These are phyloP conservation scores for Pseudogymnoascus sp. DNA, from an alignment of 2,329 filamentous ascomycete genomes.

Conservation along the genomic window DNA sequence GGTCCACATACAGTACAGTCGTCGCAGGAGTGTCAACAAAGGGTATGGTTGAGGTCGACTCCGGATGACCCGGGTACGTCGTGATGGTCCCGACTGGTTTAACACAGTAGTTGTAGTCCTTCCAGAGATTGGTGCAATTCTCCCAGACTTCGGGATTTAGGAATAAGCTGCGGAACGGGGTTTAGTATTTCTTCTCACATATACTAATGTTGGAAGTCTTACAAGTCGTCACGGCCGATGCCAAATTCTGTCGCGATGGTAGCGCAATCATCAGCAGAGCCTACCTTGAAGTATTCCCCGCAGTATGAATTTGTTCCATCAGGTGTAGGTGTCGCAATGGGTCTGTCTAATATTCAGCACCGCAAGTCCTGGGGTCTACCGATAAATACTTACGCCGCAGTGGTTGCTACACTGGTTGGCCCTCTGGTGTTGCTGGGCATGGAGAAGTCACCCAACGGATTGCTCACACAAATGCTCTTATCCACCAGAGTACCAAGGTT, in stretches of 20 bases:
- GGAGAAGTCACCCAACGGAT: neutral
- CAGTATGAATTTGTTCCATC: constrained; percentile 11
- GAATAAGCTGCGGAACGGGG: neutral
- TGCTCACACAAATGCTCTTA: neutral
- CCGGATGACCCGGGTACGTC: neutral
- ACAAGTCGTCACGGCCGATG: neutral
- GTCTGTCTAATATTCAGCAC: neutral
- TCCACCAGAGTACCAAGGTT: neutral
- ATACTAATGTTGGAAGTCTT: neutral
- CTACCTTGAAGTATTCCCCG: neutral
- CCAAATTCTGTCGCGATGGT: neutral
- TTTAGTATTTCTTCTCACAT: neutral
- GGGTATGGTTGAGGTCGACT: neutral
- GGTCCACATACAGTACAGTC: neutral
- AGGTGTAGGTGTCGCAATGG: constrained; percentile 12
- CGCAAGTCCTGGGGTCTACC: neutral
- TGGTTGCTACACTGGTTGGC: neutral
- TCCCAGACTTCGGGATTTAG: neutral
- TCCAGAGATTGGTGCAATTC: neutral
- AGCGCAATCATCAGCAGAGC: neutral
- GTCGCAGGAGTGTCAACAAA: neutral
- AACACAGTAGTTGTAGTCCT: neutral
- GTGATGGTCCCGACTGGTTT: neutral
- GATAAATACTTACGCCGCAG: neutral
- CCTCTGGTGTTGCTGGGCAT: neutral